Percentiles rank a stretch among this genome's conserved stretches.
These are phyloP conservation scores for Phallus indusiatus DNA, from an alignment of 768 basidiomycete genomes.

Conservation along the genomic window DNA sequence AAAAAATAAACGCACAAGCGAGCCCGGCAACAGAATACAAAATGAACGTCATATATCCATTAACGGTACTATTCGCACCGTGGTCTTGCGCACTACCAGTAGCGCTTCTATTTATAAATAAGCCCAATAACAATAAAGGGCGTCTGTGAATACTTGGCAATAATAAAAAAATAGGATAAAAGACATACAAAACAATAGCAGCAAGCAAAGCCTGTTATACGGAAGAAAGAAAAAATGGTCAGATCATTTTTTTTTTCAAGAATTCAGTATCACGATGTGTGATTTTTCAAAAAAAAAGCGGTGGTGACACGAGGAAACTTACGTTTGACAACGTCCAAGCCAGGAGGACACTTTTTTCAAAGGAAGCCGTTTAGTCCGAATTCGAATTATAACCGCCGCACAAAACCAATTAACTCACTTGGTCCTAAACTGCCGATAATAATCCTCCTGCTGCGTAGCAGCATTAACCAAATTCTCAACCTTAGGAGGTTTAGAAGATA, in stretches of 20 bases:
- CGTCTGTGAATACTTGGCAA: neutral
- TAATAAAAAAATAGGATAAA: neutral
- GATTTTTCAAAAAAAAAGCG: constrained; percentile 2
- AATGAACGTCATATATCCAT: constrained; percentile 84
- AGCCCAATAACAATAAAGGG: neutral
- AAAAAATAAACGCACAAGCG: constrained; percentile 52
- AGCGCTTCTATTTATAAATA: constrained; percentile 26
- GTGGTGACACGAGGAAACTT: constrained; percentile 17
- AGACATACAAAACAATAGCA: constrained; percentile 60
- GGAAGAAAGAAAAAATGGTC: neutral
- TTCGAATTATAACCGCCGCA: constrained; percentile 10
- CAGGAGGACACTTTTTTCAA: constrained; percentile 49
- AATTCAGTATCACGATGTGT: constrained; percentile 7
- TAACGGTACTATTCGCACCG: constrained; percentile 47
- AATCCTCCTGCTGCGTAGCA: constrained; percentile 69
- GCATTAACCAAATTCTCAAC: constrained; percentile 52
- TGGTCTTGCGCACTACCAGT: constrained; percentile 38
- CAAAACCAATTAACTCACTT: constrained; percentile 37
- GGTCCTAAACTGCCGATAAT: constrained; percentile 82
- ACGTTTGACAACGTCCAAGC: constrained; percentile 88
- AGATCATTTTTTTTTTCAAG: neutral
- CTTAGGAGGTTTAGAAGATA: constrained; percentile 72
- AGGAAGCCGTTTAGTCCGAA: constrained; percentile 21
- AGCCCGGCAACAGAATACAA: constrained; percentile 83
- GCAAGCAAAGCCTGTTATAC: constrained; percentile 51